A percentile compares a stretch with the other conserved stretches of the same genome.
These are phyloP conservation scores for Nitzschia putrida DNA, from an alignment of 108 stramenopile genomes.

Conservation along the genomic window DNA sequence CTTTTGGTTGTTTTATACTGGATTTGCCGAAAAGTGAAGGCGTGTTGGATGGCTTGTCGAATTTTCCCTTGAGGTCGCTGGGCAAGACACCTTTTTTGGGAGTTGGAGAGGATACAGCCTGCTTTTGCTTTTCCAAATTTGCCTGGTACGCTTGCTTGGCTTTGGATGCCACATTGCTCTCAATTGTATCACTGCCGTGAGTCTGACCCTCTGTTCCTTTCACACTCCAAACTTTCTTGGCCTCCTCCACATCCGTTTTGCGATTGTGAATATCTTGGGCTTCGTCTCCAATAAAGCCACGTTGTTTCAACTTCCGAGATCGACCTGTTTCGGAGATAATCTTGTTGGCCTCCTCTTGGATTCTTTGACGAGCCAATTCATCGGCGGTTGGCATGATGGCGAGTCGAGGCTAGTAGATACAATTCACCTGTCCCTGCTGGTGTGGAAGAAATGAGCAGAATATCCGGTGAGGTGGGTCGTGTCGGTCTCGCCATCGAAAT, in stretches of 20 bases:
- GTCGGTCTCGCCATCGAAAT: no score
- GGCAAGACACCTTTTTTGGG: slow-evolving; percentile 3
- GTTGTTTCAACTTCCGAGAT: slow-evolving; percentile 19
- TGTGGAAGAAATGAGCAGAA: no score
- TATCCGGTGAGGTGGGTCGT: no score
- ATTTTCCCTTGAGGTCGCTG: slow-evolving; percentile 19
- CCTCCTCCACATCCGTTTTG: slow-evolving; percentile 18
- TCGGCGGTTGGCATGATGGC: slow-evolving; percentile 17
- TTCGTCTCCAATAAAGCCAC: slow-evolving; percentile 15
- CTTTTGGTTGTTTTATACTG: slow-evolving; percentile 6
- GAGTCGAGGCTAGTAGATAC: no score
- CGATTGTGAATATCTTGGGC: slow-evolving; percentile 17
- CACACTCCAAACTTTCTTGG: slow-evolving; percentile 11
- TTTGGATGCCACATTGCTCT: slow-evolving; percentile 1
- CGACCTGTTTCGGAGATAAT: slow-evolving; percentile 6
- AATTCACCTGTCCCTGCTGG: no score
- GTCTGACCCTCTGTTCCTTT: slow-evolving; percentile 28
- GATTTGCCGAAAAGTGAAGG: slow-evolving; percentile 1
- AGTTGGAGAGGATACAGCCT: background rate
- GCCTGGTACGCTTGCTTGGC: slow-evolving; percentile 17
- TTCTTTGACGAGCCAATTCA: slow-evolving; percentile 17
- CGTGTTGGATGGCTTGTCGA: slow-evolving; percentile 8
- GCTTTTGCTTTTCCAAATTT: slow-evolving; percentile 11
- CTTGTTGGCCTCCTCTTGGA: slow-evolving; percentile 27
- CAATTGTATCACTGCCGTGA: background rate